Evolutionary conservation across 176 grass and related monocot species (phyloP).

Genomic region (Lolium multiflorum): DNA sequence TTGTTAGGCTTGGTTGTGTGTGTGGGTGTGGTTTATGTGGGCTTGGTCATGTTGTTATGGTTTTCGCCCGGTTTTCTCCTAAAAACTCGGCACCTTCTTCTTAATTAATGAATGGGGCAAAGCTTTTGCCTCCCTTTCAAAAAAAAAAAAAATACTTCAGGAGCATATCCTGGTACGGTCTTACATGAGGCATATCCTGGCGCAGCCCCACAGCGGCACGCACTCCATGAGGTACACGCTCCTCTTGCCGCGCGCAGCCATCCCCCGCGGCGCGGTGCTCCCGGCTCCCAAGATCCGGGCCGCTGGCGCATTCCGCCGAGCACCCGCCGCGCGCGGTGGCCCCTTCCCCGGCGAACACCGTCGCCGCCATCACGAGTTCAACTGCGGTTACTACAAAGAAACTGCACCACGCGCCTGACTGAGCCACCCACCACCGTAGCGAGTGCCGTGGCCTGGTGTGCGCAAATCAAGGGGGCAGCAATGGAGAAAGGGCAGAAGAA

Average conservation of each 20-base stretch:
- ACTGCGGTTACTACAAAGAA: not conserved
- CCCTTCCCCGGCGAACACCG: constrained; percentile 17
- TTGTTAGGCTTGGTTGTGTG: too few relatives aligned
- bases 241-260: constrained; percentile 26
- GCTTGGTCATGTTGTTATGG: too few relatives aligned
- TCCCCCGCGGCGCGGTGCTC: not conserved
- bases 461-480: constrained; percentile 22
- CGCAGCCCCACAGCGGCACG: constrained; percentile 63
- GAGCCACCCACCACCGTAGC: constrained; percentile 20
- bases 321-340: constrained; percentile 14
- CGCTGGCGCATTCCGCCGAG: constrained; percentile 37
- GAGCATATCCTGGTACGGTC: not conserved
- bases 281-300: constrained; percentile 7
- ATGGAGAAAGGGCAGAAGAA: not conserved
- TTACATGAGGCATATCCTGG: too few relatives aligned
- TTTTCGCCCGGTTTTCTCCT: too few relatives aligned
- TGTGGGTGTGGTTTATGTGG: too few relatives aligned
- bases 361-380: constrained; percentile 35
- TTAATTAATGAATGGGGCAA: too few relatives aligned
- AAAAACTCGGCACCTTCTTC: too few relatives aligned
- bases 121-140: too few relatives aligned
- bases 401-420: constrained; percentile 20
- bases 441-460: constrained; percentile 19
- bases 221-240: constrained; percentile 61
- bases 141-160: too few relatives aligned